Conservation (phyloP, 306 rosid species). For the Purshia tridentata region DNA sequence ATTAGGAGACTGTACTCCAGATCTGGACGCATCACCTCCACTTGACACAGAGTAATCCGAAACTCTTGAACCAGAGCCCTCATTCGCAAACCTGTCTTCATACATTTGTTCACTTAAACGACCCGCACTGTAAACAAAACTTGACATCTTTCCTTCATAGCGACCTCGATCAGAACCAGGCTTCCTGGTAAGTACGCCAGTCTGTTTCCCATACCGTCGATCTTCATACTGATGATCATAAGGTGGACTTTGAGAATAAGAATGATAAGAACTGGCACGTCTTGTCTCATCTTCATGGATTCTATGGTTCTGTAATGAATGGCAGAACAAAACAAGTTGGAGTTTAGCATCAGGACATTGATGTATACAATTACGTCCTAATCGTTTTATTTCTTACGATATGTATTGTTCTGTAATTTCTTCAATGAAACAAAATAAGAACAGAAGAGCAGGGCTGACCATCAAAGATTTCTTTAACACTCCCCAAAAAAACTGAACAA, state of each 20-base stretch:
- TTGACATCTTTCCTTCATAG: constrained; percentile 72
- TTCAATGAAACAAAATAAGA: background rate
- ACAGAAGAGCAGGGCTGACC: background rate
- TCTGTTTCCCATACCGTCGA: constrained; percentile 78
- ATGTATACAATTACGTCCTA: background rate
- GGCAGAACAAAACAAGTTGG: constrained; percentile 12
- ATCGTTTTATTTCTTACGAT: constrained; percentile 1
- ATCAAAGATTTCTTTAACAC: background rate
- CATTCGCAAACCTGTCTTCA: constrained; percentile 76
- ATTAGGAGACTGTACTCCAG: constrained; percentile 62
- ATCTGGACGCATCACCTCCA: constrained; percentile 70
- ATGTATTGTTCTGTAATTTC: background rate
- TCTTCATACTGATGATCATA: constrained; percentile 95
- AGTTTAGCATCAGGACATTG: constrained; percentile 14
- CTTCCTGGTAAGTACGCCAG: constrained; percentile 66
- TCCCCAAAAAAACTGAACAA: background rate
- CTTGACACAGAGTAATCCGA: constrained; percentile 75
- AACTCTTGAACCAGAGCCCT: constrained; percentile 67
- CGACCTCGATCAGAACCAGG: constrained; percentile 86
- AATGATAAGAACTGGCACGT: constrained; percentile 97
- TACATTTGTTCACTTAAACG: constrained; percentile 57
- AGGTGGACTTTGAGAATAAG: constrained; percentile 98
- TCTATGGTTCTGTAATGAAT: constrained; percentile 48
- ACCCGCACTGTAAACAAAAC: constrained; percentile 71
- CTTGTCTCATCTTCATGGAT: constrained; percentile 63